A percentile compares a stretch with the other conserved stretches of the same genome.
phyloP scores from a whole-genome alignment of 1,139 yeast genomes.

The Lodderomyces jiufengensis region DNA sequence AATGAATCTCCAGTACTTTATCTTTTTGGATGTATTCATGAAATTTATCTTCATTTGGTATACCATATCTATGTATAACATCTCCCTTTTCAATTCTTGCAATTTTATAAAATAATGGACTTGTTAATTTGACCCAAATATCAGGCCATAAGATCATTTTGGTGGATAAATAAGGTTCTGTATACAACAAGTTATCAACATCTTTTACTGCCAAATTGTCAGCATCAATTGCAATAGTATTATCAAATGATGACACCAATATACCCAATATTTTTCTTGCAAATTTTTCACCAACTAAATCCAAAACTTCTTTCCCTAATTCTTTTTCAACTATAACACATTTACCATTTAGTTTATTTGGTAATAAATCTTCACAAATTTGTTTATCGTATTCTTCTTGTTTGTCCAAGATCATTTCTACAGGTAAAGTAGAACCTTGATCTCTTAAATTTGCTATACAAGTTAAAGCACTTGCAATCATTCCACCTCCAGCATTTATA shows the following conservation, averaged over 20 bases:
- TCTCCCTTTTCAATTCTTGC: slow-evolving; percentile 32
- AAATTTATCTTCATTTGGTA: slow-evolving; percentile 25
- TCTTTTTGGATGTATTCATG: slow-evolving; percentile 20
- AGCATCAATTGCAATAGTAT: slow-evolving; percentile 33
- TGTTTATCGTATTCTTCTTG: slow-evolving; percentile 23
- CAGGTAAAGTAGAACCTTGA: slow-evolving; percentile 32
- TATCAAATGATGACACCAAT: slow-evolving; percentile 33
- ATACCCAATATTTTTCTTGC: slow-evolving; percentile 33
- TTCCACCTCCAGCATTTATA: slow-evolving; percentile 28
- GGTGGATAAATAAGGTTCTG: slow-evolving; percentile 25
- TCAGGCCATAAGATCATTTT: slow-evolving; percentile 40
- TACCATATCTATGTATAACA: slow-evolving; percentile 26
- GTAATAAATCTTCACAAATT: slow-evolving; percentile 29
- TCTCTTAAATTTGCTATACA: slow-evolving; percentile 32
- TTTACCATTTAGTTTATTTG: slow-evolving; percentile 25
- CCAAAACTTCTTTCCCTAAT: slow-evolving; percentile 21
- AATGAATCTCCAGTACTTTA: slow-evolving; percentile 19
- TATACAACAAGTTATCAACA: slow-evolving; percentile 25
- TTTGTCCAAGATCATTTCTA: slow-evolving; percentile 31
- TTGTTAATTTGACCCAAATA: slow-evolving; percentile 34
- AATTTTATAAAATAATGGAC: slow-evolving; percentile 34
- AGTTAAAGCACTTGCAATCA: slow-evolving; percentile 29
- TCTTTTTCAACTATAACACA: slow-evolving; percentile 31
- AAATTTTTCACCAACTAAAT: slow-evolving; percentile 21
- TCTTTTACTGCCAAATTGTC: slow-evolving; percentile 34